Percentiles rank a stretch among this genome's conserved stretches.
These are phyloP conservation scores for Elsinoe batatas DNA, from an alignment of 2,329 filamentous ascomycete genomes.

Conservation along the genomic window DNA sequence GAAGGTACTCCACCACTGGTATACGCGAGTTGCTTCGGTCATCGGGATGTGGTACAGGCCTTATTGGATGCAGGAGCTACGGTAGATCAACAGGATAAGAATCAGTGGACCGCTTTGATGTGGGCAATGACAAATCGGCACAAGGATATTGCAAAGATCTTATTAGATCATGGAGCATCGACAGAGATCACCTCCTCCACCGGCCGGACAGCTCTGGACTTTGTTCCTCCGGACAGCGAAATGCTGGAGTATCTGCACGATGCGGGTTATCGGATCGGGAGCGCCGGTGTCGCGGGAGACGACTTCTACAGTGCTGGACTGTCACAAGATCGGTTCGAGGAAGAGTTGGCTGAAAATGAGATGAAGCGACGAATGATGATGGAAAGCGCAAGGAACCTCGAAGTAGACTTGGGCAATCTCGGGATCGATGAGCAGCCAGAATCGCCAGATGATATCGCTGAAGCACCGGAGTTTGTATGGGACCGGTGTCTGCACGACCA, in stretches of 20 bases:
- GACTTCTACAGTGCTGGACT: conserved; percentile 94
- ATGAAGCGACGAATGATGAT: conserved; percentile 97
- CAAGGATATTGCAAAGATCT: conserved; percentile 85
- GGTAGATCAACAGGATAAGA: conserved; percentile 88
- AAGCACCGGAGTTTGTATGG: conserved; percentile 93
- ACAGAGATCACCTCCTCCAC: conserved; percentile 90
- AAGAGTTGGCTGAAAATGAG: conserved; percentile 94
- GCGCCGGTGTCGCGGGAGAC: conserved; percentile 59
- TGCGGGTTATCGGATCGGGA: conserved; percentile 84
- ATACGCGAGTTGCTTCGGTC: conserved; percentile 96
- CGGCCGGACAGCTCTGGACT: conserved; percentile 89
- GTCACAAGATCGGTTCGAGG: conserved; percentile 87
- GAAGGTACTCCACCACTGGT: conserved; percentile 95
- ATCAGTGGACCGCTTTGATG: conserved; percentile 97
- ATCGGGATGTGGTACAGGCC: conserved; percentile 76
- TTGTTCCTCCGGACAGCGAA: conserved; percentile 88
- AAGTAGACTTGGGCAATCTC: conserved; percentile 91
- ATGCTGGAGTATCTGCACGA: conserved; percentile 93
- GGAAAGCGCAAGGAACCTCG: conserved; percentile 92
- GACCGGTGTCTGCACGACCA: conserved; percentile 88
- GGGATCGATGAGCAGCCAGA: conserved; percentile 94
- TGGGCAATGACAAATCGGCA: conserved; percentile 99
- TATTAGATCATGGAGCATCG: conserved; percentile 90
- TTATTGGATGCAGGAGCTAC: conserved; percentile 77
- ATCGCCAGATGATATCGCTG: conserved; percentile 75